Evolutionary conservation across 805 yeast species (phyloP).

Genomic region (Candida ortonii): DNA sequence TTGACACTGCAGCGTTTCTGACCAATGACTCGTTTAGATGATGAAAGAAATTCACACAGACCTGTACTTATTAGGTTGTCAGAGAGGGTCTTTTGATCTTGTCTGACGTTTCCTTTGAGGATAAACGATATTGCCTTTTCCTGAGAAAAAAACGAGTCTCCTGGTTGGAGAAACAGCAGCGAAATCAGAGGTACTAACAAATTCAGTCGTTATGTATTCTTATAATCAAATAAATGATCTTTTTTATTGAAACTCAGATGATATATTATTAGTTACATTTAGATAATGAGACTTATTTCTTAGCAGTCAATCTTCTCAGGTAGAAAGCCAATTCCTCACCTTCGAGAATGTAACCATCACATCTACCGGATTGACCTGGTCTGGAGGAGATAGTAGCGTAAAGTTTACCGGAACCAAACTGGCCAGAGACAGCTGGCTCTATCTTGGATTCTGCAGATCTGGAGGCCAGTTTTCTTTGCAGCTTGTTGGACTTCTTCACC

Average conservation of each 20-base stretch:
- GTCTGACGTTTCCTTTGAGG: conserved; percentile 22
- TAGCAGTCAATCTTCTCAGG: conserved; percentile 99
- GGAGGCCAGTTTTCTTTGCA: conserved; percentile 89
- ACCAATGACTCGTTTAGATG: too few species aligned
- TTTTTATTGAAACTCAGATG: conserved; percentile 33
- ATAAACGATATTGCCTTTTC: conserved; percentile 28
- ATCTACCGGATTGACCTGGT: conserved; percentile 99
- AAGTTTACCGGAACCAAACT: conserved; percentile 98
- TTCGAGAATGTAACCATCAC: conserved; percentile 99
- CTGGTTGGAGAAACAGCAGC: too few species aligned
- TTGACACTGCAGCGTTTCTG: too few species aligned
- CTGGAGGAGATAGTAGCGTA: conserved; percentile 98
- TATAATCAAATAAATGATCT: conserved; percentile 3
- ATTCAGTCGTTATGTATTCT: too few species aligned
- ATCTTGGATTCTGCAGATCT: conserved; percentile 83
- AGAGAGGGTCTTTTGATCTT: conserved; percentile 5
- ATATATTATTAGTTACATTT: conserved; percentile 25
- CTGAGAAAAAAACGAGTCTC: too few species aligned
- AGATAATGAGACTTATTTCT: conserved; percentile 65
- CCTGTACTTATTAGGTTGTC: conserved; percentile 49
- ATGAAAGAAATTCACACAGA: conserved; percentile 51
- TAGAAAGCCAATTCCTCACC: conserved; percentile 99
- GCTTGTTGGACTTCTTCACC: conserved; percentile 67
- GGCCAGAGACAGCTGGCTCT: conserved; percentile 89
- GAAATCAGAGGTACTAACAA: not conserved